Percentiles rank a stretch among this genome's conserved stretches.
Evolutionary conservation across 495 filamentous ascomycete genomes (phyloP).

Genomic region (Tetracladium setigerum): DNA sequence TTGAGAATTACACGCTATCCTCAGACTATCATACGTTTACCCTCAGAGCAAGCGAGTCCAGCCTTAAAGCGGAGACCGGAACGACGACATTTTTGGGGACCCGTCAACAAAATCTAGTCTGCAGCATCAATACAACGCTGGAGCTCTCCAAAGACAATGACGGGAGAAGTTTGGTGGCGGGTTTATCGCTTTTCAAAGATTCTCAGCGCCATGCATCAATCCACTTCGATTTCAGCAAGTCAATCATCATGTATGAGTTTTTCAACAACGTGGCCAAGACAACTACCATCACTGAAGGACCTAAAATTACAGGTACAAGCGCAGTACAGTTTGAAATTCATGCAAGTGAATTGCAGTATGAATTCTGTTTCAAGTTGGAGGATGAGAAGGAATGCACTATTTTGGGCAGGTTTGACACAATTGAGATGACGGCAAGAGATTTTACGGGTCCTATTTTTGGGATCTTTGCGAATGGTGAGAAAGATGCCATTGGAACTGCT

Average conservation of each 20-base stretch:
- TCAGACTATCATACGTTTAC: background rate
- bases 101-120: background rate
- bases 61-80: background rate
- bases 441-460: slow-evolving; percentile 11
- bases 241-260: background rate
- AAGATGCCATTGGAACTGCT: background rate
- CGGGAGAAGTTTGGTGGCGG: background rate
- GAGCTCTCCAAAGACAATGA: background rate
- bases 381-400: background rate
- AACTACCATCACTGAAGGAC: background rate
- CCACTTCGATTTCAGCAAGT: slow-evolving; percentile 1
- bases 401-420: background rate
- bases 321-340: slow-evolving; percentile 7
- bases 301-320: background rate
- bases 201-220: slow-evolving; percentile 7
- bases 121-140: background rate
- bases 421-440: slow-evolving; percentile 10
- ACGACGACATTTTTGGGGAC: background rate
- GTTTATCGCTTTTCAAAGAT: slow-evolving; percentile 11
- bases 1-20: slow-evolving; percentile 4
- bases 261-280: background rate
- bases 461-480: slow-evolving; percentile 1
- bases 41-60: background rate
- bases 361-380: background rate
- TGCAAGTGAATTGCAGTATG: background rate